Evolutionary conservation across 169 alveolate species (phyloP).

Genomic region (Plasmodium chabaudi): DNA sequence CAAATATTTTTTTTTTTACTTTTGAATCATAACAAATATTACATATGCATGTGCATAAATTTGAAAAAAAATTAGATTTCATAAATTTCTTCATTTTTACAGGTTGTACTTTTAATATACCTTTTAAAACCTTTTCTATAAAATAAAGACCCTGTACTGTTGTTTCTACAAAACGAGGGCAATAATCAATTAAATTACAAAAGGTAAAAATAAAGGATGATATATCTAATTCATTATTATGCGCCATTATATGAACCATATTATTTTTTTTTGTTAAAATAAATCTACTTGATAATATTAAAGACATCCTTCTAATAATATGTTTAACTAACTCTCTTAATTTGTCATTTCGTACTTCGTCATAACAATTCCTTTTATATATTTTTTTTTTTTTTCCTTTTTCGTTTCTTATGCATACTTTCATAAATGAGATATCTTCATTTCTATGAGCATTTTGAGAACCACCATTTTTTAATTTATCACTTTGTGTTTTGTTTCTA

Average conservation of each 20-base stretch:
- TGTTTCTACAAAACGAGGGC: slow-evolving; percentile 26
- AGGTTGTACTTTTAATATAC: slow-evolving; percentile 51
- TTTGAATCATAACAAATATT: slow-evolving; percentile 44
- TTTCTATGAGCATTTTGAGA: background rate
- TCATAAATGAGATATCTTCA: background rate
- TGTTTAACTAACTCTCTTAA: slow-evolving; percentile 51
- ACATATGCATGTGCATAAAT: slow-evolving; percentile 52
- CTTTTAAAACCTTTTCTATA: slow-evolving; percentile 44
- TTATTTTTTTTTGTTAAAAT: slow-evolving; percentile 3
- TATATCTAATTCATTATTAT: slow-evolving; percentile 64
- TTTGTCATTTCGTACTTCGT: slow-evolving; percentile 24
- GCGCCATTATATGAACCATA: slow-evolving; percentile 28
- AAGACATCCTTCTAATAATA: slow-evolving; percentile 55
- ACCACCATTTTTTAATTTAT: background rate
- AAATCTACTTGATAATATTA: slow-evolving; percentile 47
- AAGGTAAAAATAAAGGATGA: slow-evolving; percentile 46
- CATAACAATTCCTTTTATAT: slow-evolving; percentile 5
- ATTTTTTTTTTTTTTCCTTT: slow-evolving; percentile 7
- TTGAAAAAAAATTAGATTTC: slow-evolving; percentile 36
- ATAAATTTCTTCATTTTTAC: slow-evolving; percentile 35
- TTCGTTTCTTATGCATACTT: background rate
- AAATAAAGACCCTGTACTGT: slow-evolving; percentile 27
- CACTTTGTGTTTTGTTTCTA: background rate
- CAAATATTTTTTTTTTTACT: slow-evolving; percentile 70
- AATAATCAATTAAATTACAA: slow-evolving; percentile 44